Evolutionary conservation across 2,329 filamentous ascomycete species (phyloP), one percentile per base, ranked within the genome.

Genomic region (Nannizziopsis arthrosporioides): DNA sequence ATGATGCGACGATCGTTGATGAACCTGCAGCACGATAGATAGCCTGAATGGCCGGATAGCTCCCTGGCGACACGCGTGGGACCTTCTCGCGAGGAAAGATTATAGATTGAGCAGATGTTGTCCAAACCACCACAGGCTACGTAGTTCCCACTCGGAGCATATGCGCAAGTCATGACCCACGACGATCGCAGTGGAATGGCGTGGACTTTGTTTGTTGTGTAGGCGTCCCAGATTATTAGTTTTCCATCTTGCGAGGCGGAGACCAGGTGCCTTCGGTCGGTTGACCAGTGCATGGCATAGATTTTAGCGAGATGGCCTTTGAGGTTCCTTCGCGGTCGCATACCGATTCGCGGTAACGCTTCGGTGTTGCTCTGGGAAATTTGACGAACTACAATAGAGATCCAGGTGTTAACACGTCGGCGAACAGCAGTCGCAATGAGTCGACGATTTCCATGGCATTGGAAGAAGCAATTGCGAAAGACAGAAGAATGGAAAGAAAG

Each of bases 271-370:
- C 92, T 82, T 64, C 92, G 82, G 71, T 98, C 92, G 55, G 92
- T 98, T 31, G 92, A 96, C 92, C 92, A 98, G 75, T 98, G 92
- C 92, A 98, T 98, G 61, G 92, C 92, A 70, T 98, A 98, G 62
- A 98, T 98, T 74, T 98, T 98, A 61, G 92, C 92, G 57, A 98
- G 73, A 76, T 98, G 92, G 57, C 92, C 92, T 74, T 96, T 96
- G 57, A 98, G 77, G 44, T 89, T 95, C 62, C 88, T 85, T 74
- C 94, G 92, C 56, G 90, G 85, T 77, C 92, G 94, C 92, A 98
- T 96, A 65, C 90, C 78, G 69, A 93, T 92, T 69, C 85, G 84
- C 56, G 90, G 88, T 60, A 98, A 81, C 57, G 85, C 76, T 68
- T 96, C 92, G 69, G 94, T 90, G 56, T 90, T 84, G 72, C 90